These are phyloP conservation scores for Apium graveolens DNA, from an alignment of 129 eudicot genomes.

Conservation along the genomic window DNA sequence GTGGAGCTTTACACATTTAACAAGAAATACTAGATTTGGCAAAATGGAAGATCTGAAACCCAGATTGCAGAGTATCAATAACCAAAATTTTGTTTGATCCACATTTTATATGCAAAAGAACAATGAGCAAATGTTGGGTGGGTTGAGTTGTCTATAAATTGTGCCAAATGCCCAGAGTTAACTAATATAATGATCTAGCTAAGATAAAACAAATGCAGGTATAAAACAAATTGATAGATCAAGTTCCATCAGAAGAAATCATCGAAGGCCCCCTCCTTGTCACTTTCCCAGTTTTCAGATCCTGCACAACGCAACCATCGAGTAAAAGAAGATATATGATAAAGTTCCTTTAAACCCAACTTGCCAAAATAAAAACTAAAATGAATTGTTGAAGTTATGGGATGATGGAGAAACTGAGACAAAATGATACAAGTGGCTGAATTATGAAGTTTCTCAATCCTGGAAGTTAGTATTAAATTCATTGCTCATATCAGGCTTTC, in stretches of 20 bases:
- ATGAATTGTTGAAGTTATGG: constrained; percentile 17
- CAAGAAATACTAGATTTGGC: not conserved
- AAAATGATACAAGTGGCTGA: constrained; percentile 16
- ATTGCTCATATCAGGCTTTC: not conserved
- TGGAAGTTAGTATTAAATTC: constrained; percentile 10
- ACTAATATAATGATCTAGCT: constrained; percentile 38
- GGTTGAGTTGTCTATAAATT: constrained; percentile 22
- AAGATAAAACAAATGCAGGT: constrained; percentile 18
- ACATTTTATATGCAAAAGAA: constrained; percentile 19
- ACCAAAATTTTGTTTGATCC: constrained; percentile 8
- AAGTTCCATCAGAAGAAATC: constrained; percentile 83
- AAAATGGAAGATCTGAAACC: not conserved
- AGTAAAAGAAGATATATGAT: constrained; percentile 47
- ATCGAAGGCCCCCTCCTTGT: constrained; percentile 88
- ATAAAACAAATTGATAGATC: constrained; percentile 33
- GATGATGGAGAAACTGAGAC: constrained; percentile 16
- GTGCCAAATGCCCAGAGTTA: constrained; percentile 29
- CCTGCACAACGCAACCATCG: constrained; percentile 93
- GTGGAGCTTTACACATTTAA: not conserved
- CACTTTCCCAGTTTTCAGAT: constrained; percentile 87
- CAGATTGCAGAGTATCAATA: not conserved
- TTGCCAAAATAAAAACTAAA: constrained; percentile 22
- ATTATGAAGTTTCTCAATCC: constrained; percentile 19
- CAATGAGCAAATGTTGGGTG: constrained; percentile 16
- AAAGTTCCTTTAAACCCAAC: constrained; percentile 26